Conservation (phyloP, 2,329 filamentous ascomycete genomes). For the Emydomyces testavorans region DNA sequence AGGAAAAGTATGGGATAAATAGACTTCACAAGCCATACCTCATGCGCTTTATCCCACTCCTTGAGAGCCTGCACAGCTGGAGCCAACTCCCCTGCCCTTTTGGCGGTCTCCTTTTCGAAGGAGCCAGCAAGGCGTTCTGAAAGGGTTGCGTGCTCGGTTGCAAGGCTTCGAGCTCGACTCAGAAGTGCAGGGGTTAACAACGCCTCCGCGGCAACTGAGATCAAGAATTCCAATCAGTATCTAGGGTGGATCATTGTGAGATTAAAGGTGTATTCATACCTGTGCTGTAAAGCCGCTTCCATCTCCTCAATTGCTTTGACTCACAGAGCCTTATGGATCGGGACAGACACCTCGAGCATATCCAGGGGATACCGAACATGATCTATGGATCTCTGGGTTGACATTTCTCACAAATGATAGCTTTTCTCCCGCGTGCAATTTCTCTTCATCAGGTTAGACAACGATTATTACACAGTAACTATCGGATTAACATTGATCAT, state of each 20-base stretch:
- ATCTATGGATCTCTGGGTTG: slow-evolving; percentile 7
- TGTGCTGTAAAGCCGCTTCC: slow-evolving; percentile 21
- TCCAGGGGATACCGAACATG: slow-evolving; percentile 35
- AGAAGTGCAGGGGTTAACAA: slow-evolving; percentile 45
- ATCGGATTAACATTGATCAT: no score
- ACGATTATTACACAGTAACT: no score
- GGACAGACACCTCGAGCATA: slow-evolving; percentile 39
- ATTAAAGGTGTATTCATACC: slow-evolving; percentile 19
- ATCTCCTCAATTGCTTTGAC: slow-evolving; percentile 20
- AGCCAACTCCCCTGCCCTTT: slow-evolving; percentile 46
- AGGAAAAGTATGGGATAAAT: no score
- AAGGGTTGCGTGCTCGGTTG: slow-evolving; percentile 45
- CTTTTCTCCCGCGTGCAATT: not conserved
- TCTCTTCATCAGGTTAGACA: no score
- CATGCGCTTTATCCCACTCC: slow-evolving; percentile 48
- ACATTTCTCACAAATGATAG: not conserved
- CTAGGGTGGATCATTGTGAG: not conserved
- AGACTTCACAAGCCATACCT: slow-evolving; percentile 30
- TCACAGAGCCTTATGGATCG: slow-evolving; percentile 27
- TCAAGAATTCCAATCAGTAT: not conserved
- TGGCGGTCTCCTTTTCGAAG: slow-evolving; percentile 47
- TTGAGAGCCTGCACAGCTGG: slow-evolving; percentile 42
- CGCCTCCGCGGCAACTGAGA: not conserved
- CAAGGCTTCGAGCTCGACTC: slow-evolving; percentile 44
- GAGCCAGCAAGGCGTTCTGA: slow-evolving; percentile 41